phyloP scores from a whole-genome alignment of 2,329 filamentous ascomycete species.

The Fusarium solani-melongenae region DNA sequence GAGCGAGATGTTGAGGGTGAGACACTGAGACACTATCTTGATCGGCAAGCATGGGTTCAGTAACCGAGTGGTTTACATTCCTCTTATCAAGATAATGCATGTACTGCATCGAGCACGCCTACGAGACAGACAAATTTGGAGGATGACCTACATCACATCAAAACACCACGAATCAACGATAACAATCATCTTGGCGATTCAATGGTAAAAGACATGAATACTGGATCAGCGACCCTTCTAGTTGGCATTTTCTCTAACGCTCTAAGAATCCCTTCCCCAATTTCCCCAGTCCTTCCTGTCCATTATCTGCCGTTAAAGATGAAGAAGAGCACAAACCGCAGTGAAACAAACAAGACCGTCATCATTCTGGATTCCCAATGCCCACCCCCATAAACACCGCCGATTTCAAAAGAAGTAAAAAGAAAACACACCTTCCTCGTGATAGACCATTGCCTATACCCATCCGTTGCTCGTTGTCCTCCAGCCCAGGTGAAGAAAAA shows the following conservation, averaged over 20 bases:
- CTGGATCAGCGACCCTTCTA: constrained; percentile 27
- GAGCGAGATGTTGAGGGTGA: background rate
- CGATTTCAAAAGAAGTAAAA: background rate
- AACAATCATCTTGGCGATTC: background rate
- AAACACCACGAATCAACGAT: background rate
- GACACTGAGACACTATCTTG: background rate
- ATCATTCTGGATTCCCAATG: constrained; percentile 38
- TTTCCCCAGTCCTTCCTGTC: constrained; percentile 20
- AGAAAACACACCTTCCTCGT: constrained; percentile 4
- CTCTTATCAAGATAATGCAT: background rate
- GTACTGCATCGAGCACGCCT: background rate
- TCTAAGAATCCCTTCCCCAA: constrained; percentile 40
- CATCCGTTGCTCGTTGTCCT: background rate
- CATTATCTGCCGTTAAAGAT: constrained; percentile 12
- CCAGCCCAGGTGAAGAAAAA: constrained; percentile 8
- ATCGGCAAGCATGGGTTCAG: background rate
- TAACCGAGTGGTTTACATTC: background rate
- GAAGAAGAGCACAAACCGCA: constrained; percentile 8
- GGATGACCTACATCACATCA: background rate
- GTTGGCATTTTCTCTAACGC: constrained; percentile 45
- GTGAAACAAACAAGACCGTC: constrained; percentile 21
- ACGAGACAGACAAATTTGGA: background rate
- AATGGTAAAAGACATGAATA: background rate
- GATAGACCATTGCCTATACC: background rate
- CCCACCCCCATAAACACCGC: constrained; percentile 8